Percentiles rank a stretch among this genome's conserved stretches.
phyloP scores from a whole-genome alignment of 208 protist genomes.

The Trypanosoma caninum region DNA sequence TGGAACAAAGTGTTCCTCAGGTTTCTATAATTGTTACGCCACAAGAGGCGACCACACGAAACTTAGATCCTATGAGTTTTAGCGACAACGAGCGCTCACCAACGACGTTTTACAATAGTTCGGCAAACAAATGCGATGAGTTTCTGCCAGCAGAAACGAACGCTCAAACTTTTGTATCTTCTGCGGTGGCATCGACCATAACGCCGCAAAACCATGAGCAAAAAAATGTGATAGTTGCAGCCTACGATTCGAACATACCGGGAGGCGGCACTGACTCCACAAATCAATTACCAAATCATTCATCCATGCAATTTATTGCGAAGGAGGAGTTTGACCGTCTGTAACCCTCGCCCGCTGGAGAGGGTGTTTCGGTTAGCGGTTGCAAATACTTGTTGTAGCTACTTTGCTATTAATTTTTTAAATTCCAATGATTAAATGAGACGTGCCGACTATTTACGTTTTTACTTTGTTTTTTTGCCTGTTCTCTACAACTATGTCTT shows the following conservation, averaged over 20 bases:
- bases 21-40: constrained; percentile 14
- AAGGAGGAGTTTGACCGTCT: constrained; percentile 8
- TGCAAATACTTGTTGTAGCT: not conserved
- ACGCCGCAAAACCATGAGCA: no score
- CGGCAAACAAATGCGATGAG: no score
- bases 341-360: no score
- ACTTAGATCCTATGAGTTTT: not conserved
- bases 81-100: not conserved
- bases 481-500: not conserved
- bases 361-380: not conserved
- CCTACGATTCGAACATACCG: no score
- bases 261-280: no score
- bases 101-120: no score
- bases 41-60: not conserved
- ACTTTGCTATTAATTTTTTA: no score
- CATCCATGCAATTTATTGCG: not conserved
- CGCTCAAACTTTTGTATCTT: no score
- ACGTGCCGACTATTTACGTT: not conserved
- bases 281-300: not conserved
- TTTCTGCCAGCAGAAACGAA: no score
- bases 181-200: no score
- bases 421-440: no score
- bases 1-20: not conserved
- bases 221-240: no score
- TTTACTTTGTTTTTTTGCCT: constrained; percentile 1